These are phyloP conservation scores for Globisporangium recalcitrans DNA, from an alignment of 352 stramenopile genomes.

Conservation along the genomic window DNA sequence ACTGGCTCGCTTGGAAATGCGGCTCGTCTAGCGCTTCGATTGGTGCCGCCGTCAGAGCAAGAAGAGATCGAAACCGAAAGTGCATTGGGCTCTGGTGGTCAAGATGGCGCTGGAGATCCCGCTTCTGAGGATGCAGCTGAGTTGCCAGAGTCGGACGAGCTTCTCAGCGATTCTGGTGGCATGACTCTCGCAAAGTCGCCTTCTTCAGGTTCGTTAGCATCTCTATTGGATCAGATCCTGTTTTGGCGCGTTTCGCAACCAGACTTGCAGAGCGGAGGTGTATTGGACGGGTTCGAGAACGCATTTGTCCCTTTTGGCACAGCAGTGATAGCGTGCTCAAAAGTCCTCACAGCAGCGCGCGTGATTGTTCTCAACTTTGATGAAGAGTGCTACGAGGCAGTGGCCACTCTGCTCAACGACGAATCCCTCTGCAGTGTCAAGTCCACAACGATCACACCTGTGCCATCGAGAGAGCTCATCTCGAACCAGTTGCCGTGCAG, in stretches of 20 bases:
- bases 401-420: conserved; percentile 20
- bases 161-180: background rate
- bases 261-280: conserved; percentile 56
- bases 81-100: background rate
- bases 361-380: conserved; percentile 60
- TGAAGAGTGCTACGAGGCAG: conserved; percentile 63
- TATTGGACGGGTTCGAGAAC: conserved; percentile 77
- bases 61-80: conserved; percentile 12
- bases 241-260: conserved; percentile 51
- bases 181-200: background rate
- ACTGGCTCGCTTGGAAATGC: conserved; percentile 35
- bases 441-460: background rate
- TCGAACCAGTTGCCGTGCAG: conserved; percentile 9
- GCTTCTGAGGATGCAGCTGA: conserved; percentile 14
- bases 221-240: conserved; percentile 54
- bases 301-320: conserved; percentile 36
- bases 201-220: conserved; percentile 18
- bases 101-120: background rate
- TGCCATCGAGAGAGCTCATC: conserved; percentile 7
- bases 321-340: conserved; percentile 33
- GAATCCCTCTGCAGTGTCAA: conserved; percentile 11
- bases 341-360: conserved; percentile 32
- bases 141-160: conserved; percentile 17
- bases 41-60: conserved; percentile 15
- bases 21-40: conserved; percentile 29